Evolutionary conservation across 1,284 basidiomycete genomes (phyloP).

Genomic region (Leccinum olivaceoglutinosum): DNA sequence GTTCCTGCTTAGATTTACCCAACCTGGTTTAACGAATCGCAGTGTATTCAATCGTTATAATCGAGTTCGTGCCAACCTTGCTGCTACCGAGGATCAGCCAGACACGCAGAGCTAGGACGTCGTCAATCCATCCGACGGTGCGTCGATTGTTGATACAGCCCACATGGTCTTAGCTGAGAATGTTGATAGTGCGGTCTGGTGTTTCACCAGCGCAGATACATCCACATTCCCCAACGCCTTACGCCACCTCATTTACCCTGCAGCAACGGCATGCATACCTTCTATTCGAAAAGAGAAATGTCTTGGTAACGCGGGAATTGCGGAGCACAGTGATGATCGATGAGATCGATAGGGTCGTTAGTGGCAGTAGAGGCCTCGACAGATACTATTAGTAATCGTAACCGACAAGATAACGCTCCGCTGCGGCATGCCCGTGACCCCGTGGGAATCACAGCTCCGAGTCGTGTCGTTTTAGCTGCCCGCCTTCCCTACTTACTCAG

Average conservation of each 20-base stretch:
- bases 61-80: conserved; percentile 64
- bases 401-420: too few species aligned
- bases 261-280: conserved; percentile 43
- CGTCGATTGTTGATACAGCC: conserved; percentile 11
- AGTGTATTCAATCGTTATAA: conserved; percentile 94
- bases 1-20: conserved; percentile 12
- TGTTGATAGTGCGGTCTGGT: conserved; percentile 29
- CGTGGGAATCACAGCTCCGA: too few species aligned
- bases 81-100: conserved; percentile 42
- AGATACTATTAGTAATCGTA: too few species aligned
- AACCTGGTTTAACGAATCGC: conserved; percentile 6
- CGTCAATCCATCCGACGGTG: conserved; percentile 31
- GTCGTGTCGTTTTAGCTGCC: too few species aligned
- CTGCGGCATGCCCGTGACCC: too few species aligned
- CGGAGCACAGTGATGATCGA: too few species aligned
- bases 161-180: conserved; percentile 2
- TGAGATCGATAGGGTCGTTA: too few species aligned
- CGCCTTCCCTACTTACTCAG: too few species aligned
- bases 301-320: conserved; percentile 49
- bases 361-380: too few species aligned
- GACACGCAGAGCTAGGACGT: conserved; percentile 28
- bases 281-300: conserved; percentile 89
- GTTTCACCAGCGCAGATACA: conserved; percentile 52
- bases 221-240: conserved; percentile 42
- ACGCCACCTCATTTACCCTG: conserved; percentile 33